These are phyloP conservation scores for Vigna radiata DNA, from an alignment of 306 rosid species.

Conservation along the genomic window DNA sequence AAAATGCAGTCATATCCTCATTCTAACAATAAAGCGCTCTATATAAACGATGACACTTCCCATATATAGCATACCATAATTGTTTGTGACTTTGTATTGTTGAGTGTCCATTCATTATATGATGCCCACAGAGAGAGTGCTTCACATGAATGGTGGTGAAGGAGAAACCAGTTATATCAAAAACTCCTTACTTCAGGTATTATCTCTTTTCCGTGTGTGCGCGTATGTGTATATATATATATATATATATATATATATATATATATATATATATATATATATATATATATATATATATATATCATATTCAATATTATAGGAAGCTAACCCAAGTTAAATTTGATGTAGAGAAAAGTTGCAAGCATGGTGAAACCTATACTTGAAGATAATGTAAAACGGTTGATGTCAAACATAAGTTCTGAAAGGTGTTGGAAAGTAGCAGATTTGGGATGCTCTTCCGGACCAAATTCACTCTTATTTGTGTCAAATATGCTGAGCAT, in stretches of 20 bases:
- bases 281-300: too few species aligned
- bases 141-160: not conserved
- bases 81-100: not conserved
- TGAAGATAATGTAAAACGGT: not conserved
- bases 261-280: too few species aligned
- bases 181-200: conserved; percentile 9
- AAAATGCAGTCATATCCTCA: too few species aligned
- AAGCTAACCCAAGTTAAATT: not conserved
- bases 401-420: not conserved
- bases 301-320: too few species aligned
- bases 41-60: not conserved
- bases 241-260: too few species aligned
- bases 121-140: not conserved
- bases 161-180: conserved; percentile 1
- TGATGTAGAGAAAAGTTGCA: not conserved
- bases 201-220: not conserved
- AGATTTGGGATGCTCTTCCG: not conserved
- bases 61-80: not conserved
- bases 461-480: not conserved
- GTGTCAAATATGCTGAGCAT: not conserved
- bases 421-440: not conserved
- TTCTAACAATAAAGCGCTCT: too few species aligned
- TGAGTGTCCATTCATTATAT: not conserved
- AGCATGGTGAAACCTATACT: not conserved
- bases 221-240: too few species aligned